Percentiles rank a stretch among this genome's conserved stretches.
These are phyloP conservation scores for Yarrowia sp. DNA, from an alignment of 805 yeast genomes.

Conservation along the genomic window DNA sequence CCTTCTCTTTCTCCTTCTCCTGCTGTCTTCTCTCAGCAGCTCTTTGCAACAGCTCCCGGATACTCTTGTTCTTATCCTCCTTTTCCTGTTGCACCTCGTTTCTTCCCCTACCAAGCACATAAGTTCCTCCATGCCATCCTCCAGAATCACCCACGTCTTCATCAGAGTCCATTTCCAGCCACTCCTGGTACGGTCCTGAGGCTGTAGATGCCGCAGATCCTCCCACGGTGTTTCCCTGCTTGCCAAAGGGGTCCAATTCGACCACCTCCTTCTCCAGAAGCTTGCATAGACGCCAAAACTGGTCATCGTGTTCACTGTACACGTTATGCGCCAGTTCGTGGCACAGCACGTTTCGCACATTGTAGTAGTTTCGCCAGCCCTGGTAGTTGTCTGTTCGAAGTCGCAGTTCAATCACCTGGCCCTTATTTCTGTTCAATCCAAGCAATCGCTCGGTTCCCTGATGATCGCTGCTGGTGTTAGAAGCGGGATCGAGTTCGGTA, in stretches of 20 bases:
- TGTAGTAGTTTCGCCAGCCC: slow-evolving; percentile 51
- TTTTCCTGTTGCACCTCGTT: slow-evolving; percentile 10
- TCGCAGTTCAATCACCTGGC: slow-evolving; percentile 51
- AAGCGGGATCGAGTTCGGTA: slow-evolving; percentile 53
- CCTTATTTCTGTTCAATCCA: slow-evolving; percentile 50
- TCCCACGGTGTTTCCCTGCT: slow-evolving; percentile 43
- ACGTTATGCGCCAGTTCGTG: slow-evolving; percentile 54
- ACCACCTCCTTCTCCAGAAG: slow-evolving; percentile 50
- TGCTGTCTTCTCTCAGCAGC: slow-evolving; percentile 34
- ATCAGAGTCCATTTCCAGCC: slow-evolving; percentile 35
- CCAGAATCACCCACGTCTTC: slow-evolving; percentile 44
- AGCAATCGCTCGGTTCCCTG: slow-evolving; percentile 45
- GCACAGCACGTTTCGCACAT: slow-evolving; percentile 50
- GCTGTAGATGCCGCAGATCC: background rate
- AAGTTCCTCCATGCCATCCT: slow-evolving; percentile 45
- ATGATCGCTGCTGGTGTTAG: slow-evolving; percentile 47
- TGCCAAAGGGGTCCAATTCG: slow-evolving; percentile 48
- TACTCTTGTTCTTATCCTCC: slow-evolving; percentile 31
- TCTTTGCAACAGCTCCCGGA: slow-evolving; percentile 18
- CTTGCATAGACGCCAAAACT: slow-evolving; percentile 50
- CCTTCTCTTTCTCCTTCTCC: slow-evolving; percentile 16
- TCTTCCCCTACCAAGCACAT: slow-evolving; percentile 41
- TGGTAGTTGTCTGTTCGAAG: slow-evolving; percentile 52
- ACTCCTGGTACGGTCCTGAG: slow-evolving; percentile 37
- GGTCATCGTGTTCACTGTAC: slow-evolving; percentile 49